A percentile compares a stretch with the other conserved stretches of the same genome.
phyloP scores from a whole-genome alignment of 306 rosid species.

The Datisca glomerata region DNA sequence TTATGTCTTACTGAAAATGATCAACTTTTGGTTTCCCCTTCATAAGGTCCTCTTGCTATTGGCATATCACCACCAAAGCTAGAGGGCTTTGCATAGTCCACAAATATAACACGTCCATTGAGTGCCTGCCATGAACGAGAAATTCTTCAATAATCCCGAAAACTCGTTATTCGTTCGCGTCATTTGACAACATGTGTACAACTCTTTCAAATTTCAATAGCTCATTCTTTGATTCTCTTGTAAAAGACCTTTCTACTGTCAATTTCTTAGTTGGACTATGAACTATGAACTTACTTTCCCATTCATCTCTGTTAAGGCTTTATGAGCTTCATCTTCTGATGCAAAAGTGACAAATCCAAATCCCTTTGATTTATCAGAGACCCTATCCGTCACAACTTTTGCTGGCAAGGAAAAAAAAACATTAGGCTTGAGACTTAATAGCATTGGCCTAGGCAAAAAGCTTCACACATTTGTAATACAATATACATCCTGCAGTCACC shows the following conservation, averaged over 20 bases:
- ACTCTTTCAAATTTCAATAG: too few species aligned
- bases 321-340: constrained; percentile 69
- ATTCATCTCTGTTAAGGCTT: constrained; percentile 63
- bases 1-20: too few species aligned
- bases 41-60: constrained; percentile 89
- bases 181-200: too few species aligned
- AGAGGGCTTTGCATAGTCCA: constrained; percentile 66
- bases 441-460: not conserved
- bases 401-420: constrained; percentile 34
- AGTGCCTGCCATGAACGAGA: too few species aligned
- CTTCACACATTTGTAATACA: not conserved
- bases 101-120: constrained; percentile 77
- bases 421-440: constrained; percentile 12
- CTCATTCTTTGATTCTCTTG: too few species aligned
- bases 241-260: too few species aligned
- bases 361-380: constrained; percentile 71
- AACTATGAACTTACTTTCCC: constrained; percentile 42
- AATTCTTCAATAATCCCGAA: too few species aligned
- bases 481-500: constrained; percentile 24
- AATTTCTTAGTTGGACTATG: too few species aligned
- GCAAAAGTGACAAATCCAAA: constrained; percentile 89
- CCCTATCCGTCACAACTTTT: constrained; percentile 57
- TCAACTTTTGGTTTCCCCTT: constrained; percentile 14
- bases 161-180: too few species aligned
- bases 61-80: constrained; percentile 31